Conservation (phyloP, 805 yeast genomes). For the Ogataea haglerorum region DNA sequence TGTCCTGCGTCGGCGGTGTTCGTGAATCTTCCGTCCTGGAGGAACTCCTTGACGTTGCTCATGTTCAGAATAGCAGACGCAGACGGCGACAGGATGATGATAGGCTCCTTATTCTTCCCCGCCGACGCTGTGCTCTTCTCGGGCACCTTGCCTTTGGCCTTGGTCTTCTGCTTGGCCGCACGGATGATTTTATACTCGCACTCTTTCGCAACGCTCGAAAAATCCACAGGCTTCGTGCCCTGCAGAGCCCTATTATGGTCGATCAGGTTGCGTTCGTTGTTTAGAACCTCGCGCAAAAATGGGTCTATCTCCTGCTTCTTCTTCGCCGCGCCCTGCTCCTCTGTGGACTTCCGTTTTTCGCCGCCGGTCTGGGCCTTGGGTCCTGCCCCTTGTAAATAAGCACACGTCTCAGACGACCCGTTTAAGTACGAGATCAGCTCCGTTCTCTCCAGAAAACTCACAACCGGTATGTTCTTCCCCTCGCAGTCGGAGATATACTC, state of each 20-base stretch:
- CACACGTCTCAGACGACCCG: conserved; percentile 62
- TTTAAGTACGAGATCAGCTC: conserved; percentile 80
- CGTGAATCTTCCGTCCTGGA: conserved; percentile 68
- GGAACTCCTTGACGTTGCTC: conserved; percentile 61
- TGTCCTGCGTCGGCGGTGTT: conserved; percentile 46
- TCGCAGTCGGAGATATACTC: conserved; percentile 78
- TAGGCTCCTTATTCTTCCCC: conserved; percentile 50
- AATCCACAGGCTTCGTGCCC: conserved; percentile 65
- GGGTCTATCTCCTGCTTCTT: conserved; percentile 41
- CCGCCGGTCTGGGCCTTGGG: conserved; percentile 1
- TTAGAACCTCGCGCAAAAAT: conserved; percentile 43
- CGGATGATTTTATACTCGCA: conserved; percentile 56
- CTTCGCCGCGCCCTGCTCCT: conserved; percentile 7
- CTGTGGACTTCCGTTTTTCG: conserved; percentile 3
- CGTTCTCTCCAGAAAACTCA: conserved; percentile 80
- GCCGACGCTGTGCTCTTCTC: conserved; percentile 5
- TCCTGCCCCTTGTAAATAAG: conserved; percentile 38
- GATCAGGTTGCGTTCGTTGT: conserved; percentile 41
- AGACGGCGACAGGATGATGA: conserved; percentile 74
- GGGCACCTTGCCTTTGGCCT: conserved; percentile 14
- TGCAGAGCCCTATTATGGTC: conserved; percentile 43
- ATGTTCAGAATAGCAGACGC: conserved; percentile 68
- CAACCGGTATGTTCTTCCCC: conserved; percentile 57
- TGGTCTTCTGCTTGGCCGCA: conserved; percentile 40
- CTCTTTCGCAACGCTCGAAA: conserved; percentile 64